Evolutionary conservation across 139 green algal species (phyloP).

Genomic region (Coelastrella sp.): DNA sequence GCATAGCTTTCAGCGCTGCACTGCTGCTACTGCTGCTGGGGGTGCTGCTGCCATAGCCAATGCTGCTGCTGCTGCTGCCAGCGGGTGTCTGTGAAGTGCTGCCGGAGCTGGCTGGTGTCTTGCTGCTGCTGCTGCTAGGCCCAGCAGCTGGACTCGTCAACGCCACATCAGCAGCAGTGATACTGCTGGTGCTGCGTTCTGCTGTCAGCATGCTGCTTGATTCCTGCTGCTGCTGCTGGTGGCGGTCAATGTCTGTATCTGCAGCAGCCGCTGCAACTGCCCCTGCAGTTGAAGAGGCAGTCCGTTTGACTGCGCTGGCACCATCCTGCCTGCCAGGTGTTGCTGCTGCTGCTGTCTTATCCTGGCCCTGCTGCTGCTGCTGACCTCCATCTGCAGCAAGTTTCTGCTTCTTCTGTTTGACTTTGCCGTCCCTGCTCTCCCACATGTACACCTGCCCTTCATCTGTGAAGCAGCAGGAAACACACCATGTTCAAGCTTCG

Average conservation of each 20-base stretch:
- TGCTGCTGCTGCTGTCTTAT: conserved; percentile 12
- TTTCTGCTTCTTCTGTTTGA: not conserved
- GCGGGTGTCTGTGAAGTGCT: not conserved
- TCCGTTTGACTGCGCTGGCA: not conserved
- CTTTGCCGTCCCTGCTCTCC: conserved; percentile 67
- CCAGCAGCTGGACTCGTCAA: not conserved
- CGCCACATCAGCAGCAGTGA: not conserved
- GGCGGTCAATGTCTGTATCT: not conserved
- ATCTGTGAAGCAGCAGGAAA: conserved; percentile 43
- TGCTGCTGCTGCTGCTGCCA: conserved; percentile 16
- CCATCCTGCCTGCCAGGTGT: not conserved
- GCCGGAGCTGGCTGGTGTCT: not conserved
- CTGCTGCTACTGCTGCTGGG: conserved; percentile 24
- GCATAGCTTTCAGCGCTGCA: conserved; percentile 1
- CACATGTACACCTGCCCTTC: conserved; percentile 88
- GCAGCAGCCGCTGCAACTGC: not conserved
- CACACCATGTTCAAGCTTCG: too few relatives aligned
- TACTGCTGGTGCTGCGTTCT: conserved; percentile 16
- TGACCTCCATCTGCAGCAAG: conserved; percentile 38
- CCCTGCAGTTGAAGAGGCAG: not conserved
- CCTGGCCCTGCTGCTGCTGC: conserved; percentile 45
- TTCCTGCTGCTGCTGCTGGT: conserved; percentile 8
- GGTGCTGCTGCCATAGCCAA: conserved; percentile 1
- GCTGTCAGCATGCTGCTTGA: not conserved
- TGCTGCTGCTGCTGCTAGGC: not conserved